A percentile compares a stretch with the other conserved stretches of the same genome.
These are phyloP conservation scores for Protomyces macrosporus DNA, from an alignment of 1,139 yeast species.

Conservation along the genomic window DNA sequence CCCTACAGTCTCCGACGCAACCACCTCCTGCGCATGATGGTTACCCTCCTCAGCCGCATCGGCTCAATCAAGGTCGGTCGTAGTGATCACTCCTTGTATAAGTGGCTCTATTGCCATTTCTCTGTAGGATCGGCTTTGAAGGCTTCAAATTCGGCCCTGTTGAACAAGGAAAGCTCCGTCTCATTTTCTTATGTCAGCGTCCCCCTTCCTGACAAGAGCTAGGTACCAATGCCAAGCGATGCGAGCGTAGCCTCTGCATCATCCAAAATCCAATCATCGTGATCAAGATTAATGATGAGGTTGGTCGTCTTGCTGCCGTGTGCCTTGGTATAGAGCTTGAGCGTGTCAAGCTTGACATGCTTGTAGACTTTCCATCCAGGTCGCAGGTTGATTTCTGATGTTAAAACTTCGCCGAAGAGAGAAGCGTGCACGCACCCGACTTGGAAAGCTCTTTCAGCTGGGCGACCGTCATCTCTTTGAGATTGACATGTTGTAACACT, in stretches of 20 bases:
- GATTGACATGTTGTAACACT: slow-evolving; percentile 65
- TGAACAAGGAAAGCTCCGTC: slow-evolving; percentile 80
- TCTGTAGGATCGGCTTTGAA: slow-evolving; percentile 82
- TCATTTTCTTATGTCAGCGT: slow-evolving; percentile 53
- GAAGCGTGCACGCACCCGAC: slow-evolving; percentile 31
- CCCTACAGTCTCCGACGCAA: too few relatives aligned
- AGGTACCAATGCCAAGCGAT: slow-evolving; percentile 57
- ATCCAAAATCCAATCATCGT: slow-evolving; percentile 62
- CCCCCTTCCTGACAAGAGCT: too few relatives aligned
- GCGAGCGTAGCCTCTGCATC: slow-evolving; percentile 47
- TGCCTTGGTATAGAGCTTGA: slow-evolving; percentile 88
- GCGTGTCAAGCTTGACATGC: slow-evolving; percentile 27
- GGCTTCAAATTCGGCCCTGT: slow-evolving; percentile 56
- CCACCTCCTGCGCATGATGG: too few relatives aligned
- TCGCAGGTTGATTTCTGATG: slow-evolving; percentile 23
- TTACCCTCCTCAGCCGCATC: not conserved
- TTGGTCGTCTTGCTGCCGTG: slow-evolving; percentile 84
- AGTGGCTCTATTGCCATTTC: slow-evolving; percentile 53
- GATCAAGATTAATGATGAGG: slow-evolving; percentile 80
- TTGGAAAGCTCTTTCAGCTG: slow-evolving; percentile 48
- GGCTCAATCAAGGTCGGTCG: not conserved
- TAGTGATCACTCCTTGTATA: not conserved
- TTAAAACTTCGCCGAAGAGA: slow-evolving; percentile 36
- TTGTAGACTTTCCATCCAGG: slow-evolving; percentile 22
- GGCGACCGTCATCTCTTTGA: slow-evolving; percentile 61